These are phyloP conservation scores for Coemansia sp. DNA, from an alignment of 192 early-diverging fungal species.

Conservation along the genomic window DNA sequence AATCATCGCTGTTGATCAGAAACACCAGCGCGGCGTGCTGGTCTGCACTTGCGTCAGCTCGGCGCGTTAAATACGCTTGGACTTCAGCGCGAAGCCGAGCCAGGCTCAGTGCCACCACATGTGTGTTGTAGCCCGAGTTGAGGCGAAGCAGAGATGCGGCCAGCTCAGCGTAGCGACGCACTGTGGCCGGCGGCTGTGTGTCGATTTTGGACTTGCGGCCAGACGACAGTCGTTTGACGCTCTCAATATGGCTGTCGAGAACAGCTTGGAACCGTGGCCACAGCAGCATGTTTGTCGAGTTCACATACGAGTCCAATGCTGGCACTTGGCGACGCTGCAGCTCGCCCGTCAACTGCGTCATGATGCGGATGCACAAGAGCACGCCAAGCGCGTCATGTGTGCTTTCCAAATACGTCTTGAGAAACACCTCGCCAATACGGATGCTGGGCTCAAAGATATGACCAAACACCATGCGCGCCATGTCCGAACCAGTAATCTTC, in stretches of 20 bases:
- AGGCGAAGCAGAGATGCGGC: slow-evolving; percentile 84
- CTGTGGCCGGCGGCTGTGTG: slow-evolving; percentile 49
- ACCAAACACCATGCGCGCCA: slow-evolving; percentile 70
- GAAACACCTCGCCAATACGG: slow-evolving; percentile 52
- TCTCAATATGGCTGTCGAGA: slow-evolving; percentile 90
- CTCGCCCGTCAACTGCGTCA: slow-evolving; percentile 75
- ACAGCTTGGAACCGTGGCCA: slow-evolving; percentile 87
- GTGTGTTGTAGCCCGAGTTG: slow-evolving; percentile 86
- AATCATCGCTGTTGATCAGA: slow-evolving; percentile 94
- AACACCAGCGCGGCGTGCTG: slow-evolving; percentile 72
- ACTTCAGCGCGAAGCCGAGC: slow-evolving; percentile 73
- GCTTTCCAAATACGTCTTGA: slow-evolving; percentile 72
- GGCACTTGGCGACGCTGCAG: slow-evolving; percentile 79
- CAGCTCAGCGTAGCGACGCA: slow-evolving; percentile 90
- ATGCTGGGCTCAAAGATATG: slow-evolving; percentile 81
- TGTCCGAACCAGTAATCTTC: slow-evolving; percentile 60
- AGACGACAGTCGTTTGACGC: slow-evolving; percentile 69
- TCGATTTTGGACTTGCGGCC: slow-evolving; percentile 59
- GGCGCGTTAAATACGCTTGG: slow-evolving; percentile 70
- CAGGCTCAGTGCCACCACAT: slow-evolving; percentile 72
- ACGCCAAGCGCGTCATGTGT: slow-evolving; percentile 88
- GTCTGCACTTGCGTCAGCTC: slow-evolving; percentile 72
- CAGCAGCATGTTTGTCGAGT: slow-evolving; percentile 88
- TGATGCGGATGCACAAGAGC: slow-evolving; percentile 86
- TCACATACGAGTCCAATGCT: slow-evolving; percentile 81